Base-by-base conservation (phyloP, 441 rosid species). In the Pelargonium myrrhifolium region DNA sequence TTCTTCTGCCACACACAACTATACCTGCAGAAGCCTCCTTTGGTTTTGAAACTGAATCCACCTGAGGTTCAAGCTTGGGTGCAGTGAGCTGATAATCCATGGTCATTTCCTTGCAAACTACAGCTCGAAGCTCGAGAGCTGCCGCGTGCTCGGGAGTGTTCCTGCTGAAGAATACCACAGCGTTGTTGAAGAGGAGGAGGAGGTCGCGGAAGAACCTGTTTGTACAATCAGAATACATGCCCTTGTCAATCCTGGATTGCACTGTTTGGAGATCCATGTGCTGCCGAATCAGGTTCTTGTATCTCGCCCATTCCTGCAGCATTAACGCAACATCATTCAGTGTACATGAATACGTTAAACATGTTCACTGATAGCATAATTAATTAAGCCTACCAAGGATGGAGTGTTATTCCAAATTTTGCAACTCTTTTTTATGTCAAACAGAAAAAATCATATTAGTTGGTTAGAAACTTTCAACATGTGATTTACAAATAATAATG, bases 161-260 rank as follows among this genome's bases (percentile, higher is more conserved):
- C 58, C 77, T 79, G 15, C 62, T 53, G 74, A 75, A 77, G 70
- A 80, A 82, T 55, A 80, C 14, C 3, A 76, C 62, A 11, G 73
- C 72, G 51, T 84, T 84, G 73, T 79, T 84, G 78, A 84, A 74
- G 8, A 82, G 62, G 63, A 84, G 76, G 14, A 84, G 80, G 35
- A 82, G 81, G 65, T 82, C 87, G 64, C 82, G 68, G 49, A 71
- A 79, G 72, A 82, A 82, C 55, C 65, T 73, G 1, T 62, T 74
- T 60, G 67, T 12, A 66, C 75, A 75, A 1, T 71, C 51, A 6
- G 84, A 71, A 68, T 84, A 82, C 20, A 67, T 59, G 21, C 87
- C 85, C 70, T 71, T 74, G 26, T 76, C 72, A 40, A 81, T 82
- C 76, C 85, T 76, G 15, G 67, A 71, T 75, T 76, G 77, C 31